phyloP scores from a whole-genome alignment of 106 monocot species.

The Dendrobium nobile region DNA sequence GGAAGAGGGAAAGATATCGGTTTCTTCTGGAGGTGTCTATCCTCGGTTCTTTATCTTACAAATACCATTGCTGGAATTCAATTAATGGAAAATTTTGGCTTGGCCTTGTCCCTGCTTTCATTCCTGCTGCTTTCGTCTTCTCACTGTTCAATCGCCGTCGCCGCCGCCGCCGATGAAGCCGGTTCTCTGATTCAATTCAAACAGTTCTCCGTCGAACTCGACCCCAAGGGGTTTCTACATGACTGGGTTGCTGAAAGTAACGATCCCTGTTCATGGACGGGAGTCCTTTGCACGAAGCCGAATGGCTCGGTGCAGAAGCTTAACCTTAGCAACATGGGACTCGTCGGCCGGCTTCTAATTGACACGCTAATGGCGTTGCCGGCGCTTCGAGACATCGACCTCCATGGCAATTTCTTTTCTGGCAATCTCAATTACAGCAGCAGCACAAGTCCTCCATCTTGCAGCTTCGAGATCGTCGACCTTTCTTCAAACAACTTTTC shows the following conservation, averaged over 20 bases:
- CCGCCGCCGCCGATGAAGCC: constrained; percentile 21
- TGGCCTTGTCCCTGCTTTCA: constrained; percentile 9
- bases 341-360: constrained; percentile 21
- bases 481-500: constrained; percentile 62
- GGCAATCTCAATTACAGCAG: constrained; percentile 44
- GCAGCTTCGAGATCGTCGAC: constrained; percentile 44
- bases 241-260: constrained; percentile 25
- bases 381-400: constrained; percentile 21
- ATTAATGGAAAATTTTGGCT: constrained; percentile 18
- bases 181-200: constrained; percentile 37
- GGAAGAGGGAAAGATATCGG: neutral
- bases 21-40: neutral
- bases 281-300: constrained; percentile 30
- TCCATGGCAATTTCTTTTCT: constrained; percentile 37
- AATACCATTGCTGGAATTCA: neutral
- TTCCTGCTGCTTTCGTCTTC: constrained; percentile 9
- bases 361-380: constrained; percentile 29
- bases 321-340: constrained; percentile 26
- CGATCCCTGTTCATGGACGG: constrained; percentile 27
- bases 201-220: constrained; percentile 23
- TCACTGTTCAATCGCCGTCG: neutral
- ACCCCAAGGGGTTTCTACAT: constrained; percentile 21
- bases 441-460: constrained; percentile 17
- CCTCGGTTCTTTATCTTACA: neutral
- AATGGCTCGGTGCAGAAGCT: constrained; percentile 25